Evolutionary conservation across 495 filamentous ascomycete species (phyloP).

Genomic region (Daldinia bambusicola): DNA sequence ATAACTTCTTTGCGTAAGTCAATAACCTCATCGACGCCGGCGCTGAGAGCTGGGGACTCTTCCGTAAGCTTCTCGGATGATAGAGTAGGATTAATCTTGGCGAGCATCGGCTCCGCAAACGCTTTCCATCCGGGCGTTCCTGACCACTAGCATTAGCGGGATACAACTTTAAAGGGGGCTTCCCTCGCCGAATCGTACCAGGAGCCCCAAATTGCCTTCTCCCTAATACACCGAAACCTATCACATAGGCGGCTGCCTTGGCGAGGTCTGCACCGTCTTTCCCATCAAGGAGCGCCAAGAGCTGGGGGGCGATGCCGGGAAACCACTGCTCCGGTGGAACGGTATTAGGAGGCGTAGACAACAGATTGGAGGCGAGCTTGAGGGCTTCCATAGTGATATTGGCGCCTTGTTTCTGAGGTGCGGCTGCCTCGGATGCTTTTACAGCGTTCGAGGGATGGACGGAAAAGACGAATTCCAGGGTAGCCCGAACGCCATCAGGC

Average conservation of each 20-base stretch:
- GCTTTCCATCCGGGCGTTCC: conserved; percentile 74
- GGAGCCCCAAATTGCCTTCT: conserved; percentile 73
- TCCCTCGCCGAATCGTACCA: conserved; percentile 51
- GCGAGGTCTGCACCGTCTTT: conserved; percentile 69
- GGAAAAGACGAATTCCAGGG: conserved; percentile 75
- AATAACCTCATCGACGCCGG: conserved; percentile 48
- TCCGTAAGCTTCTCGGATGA: conserved; percentile 20
- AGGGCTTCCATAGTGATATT: conserved; percentile 79
- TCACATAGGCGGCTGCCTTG: conserved; percentile 74
- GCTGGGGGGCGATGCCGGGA: conserved; percentile 69
- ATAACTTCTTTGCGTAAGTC: conserved; percentile 54
- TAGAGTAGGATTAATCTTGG: conserved; percentile 67
- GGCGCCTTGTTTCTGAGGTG: conserved; percentile 63
- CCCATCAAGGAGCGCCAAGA: conserved; percentile 74
- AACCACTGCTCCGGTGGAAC: conserved; percentile 70
- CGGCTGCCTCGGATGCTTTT: conserved; percentile 50
- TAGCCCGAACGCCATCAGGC: conserved; percentile 70
- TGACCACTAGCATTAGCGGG: conserved; percentile 31
- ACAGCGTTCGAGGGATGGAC: conserved; percentile 62
- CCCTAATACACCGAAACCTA: conserved; percentile 77
- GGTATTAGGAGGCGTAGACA: conserved; percentile 70
- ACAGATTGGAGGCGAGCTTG: conserved; percentile 69
- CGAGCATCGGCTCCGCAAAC: conserved; percentile 72
- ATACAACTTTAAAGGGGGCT: background rate
- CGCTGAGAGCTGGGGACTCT: conserved; percentile 33